phyloP scores from a whole-genome alignment of 1,284 basidiomycete genomes.

The Vanrija sp. region DNA sequence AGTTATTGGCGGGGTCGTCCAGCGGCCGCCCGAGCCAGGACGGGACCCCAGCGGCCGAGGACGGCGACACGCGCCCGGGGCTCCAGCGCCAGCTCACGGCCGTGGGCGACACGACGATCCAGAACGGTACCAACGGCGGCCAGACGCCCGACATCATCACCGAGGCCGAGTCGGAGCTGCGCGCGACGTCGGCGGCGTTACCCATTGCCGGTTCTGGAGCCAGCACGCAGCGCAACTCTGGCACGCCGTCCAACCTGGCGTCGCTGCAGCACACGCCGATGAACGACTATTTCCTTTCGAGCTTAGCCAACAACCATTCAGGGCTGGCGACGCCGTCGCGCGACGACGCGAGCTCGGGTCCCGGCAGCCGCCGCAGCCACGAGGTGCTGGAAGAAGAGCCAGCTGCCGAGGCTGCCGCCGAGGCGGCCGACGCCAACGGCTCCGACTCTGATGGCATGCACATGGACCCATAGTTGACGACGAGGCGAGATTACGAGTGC shows the following conservation, averaged over 20 bases:
- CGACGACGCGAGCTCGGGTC: constrained; percentile 10
- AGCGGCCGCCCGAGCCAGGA: constrained; percentile 1
- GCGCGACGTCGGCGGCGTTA: constrained; percentile 5
- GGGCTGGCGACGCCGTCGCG: constrained; percentile 29
- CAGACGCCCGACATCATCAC: neutral
- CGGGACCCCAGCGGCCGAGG: neutral
- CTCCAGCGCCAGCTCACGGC: neutral
- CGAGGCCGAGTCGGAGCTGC: neutral
- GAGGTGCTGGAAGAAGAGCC: neutral
- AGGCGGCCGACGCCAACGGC: neutral
- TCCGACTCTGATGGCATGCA: neutral
- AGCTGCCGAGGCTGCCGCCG: constrained; percentile 2
- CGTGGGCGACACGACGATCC: neutral
- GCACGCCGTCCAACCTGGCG: neutral
- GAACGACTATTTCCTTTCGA: constrained; percentile 53
- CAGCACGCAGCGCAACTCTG: neutral
- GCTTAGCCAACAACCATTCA: constrained; percentile 22
- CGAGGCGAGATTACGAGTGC: no score
- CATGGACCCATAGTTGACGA: neutral
- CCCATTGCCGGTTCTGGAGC: neutral
- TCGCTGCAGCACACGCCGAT: constrained; percentile 47
- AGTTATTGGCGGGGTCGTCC: constrained; percentile 17
- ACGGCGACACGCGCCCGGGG: neutral
- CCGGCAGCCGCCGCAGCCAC: neutral
- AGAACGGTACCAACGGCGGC: neutral